Evolutionary conservation across 108 stramenopile genomes (phyloP), one percentile per base, ranked within the genome.

Genomic region (Nitzschia putrida): DNA sequence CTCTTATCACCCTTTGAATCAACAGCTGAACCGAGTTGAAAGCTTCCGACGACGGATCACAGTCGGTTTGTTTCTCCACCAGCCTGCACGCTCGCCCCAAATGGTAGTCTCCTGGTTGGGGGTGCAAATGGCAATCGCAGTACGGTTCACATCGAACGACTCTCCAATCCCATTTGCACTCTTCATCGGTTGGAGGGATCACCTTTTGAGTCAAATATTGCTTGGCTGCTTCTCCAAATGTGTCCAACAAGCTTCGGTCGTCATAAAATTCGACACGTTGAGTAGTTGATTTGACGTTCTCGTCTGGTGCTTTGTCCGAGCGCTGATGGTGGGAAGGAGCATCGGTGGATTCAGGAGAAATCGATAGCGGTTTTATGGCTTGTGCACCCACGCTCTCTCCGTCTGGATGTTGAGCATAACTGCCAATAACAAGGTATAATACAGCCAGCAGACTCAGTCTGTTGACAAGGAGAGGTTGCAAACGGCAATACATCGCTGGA

Each of bases 221-320:
- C 71, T 94, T 94, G 44, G 93, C 80, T 14, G 72, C 79, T 79
- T 94, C 88, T 53, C 93, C 90, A 66, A 94, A 94, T 42, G 86
- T 64, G 69, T 94, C 92, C 23, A 94, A 80, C 13, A 84, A 78
- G 0, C 90, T 91, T 56, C 83, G 76, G 52, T 93, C 87, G 54
- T 92, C 86, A 14, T 50, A 16, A 5, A 18, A 16, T 20, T 50
- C 49, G 16, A 18, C 18, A 18, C 49, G 49, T 20, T 16, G 49
- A 45, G 44, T 12, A n/a, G n/a, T n/a, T n/a, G n/a, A n/a, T n/a
- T n/a, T n/a, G n/a, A n/a, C n/a, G n/a, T n/a, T n/a, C n/a, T n/a
- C n/a, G n/a, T n/a, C n/a, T n/a, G n/a, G n/a, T 34, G 4, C 4
- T 34, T 34, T 34, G 29, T 34, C 29, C 29, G 4, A 34, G 3